A percentile compares a stretch with the other conserved stretches of the same genome.
Evolutionary conservation across 2,329 filamentous ascomycete genomes (phyloP).

Genomic region (Coniochaeta pulveracea): DNA sequence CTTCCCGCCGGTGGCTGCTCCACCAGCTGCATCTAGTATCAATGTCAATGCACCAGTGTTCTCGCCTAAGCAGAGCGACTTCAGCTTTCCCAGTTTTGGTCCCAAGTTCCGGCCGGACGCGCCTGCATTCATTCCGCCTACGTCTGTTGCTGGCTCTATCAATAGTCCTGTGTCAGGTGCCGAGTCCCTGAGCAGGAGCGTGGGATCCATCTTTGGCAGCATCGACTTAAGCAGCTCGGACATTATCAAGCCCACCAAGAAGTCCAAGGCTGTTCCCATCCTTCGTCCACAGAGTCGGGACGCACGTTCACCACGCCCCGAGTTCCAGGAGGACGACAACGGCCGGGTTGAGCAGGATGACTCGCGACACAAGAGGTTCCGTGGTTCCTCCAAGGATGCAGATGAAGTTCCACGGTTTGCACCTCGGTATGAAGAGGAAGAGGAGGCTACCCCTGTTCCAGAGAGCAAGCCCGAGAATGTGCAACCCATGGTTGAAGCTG

Average conservation of each 20-base stretch:
- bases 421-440: constrained; percentile 29
- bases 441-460: constrained; percentile 16
- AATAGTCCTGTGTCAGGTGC: constrained; percentile 33
- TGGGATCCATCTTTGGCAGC: constrained; percentile 55
- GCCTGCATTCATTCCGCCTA: constrained; percentile 60
- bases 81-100: constrained; percentile 56
- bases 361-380: constrained; percentile 64
- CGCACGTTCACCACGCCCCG: constrained; percentile 14
- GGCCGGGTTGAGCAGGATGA: constrained; percentile 58
- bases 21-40: constrained; percentile 36
- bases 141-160: constrained; percentile 33
- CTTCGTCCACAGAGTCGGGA: constrained; percentile 48
- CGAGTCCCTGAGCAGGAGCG: constrained; percentile 27
- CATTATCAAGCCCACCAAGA: constrained; percentile 53
- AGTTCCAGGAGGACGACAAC: constrained; percentile 38
- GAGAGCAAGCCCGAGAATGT: constrained; percentile 11
- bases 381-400: constrained; percentile 51
- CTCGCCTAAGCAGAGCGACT: constrained; percentile 52
- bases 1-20: constrained; percentile 28
- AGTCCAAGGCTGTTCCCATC: constrained; percentile 77
- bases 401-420: constrained; percentile 71
- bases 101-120: constrained; percentile 67
- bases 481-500: constrained; percentile 10
- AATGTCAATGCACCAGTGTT: constrained; percentile 63
- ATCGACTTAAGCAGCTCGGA: constrained; percentile 53